Conservation (phyloP, 2,329 filamentous ascomycete genomes). For the Drechmeria coniospora region DNA sequence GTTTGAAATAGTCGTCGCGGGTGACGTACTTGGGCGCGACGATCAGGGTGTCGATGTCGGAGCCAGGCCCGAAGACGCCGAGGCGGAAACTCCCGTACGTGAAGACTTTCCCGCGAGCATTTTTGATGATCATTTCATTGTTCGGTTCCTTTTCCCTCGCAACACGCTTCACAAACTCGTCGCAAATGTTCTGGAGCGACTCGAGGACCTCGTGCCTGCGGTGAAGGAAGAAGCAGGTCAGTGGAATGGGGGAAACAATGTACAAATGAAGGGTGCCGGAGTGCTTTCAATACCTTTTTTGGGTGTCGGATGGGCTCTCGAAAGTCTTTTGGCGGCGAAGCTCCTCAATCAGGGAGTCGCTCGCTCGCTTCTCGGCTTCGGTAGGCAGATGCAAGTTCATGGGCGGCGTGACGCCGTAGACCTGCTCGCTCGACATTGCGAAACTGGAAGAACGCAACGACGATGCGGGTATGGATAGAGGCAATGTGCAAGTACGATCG, state of each 20-base stretch:
- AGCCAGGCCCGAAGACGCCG: slow-evolving; percentile 86
- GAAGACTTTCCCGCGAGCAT: slow-evolving; percentile 82
- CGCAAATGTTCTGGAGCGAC: slow-evolving; percentile 62
- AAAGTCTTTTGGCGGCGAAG: slow-evolving; percentile 84
- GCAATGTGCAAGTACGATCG: too few species aligned
- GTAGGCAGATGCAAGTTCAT: slow-evolving; percentile 68
- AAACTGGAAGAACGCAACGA: too few species aligned
- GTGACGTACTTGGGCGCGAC: slow-evolving; percentile 81
- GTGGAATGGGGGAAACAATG: background rate
- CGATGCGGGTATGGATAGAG: too few species aligned
- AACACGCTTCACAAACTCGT: slow-evolving; percentile 77
- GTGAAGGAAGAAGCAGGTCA: slow-evolving; percentile 1
- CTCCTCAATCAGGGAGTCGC: slow-evolving; percentile 67
- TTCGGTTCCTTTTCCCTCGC: slow-evolving; percentile 56
- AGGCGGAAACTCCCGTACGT: slow-evolving; percentile 93
- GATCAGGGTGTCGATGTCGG: slow-evolving; percentile 93
- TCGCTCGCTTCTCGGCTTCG: slow-evolving; percentile 58
- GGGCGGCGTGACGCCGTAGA: slow-evolving; percentile 61
- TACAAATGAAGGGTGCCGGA: background rate
- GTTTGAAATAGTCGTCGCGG: slow-evolving; percentile 80
- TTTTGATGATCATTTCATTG: slow-evolving; percentile 62
- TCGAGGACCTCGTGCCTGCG: slow-evolving; percentile 54
- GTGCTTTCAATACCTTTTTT: slow-evolving; percentile 48
- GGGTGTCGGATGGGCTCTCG: slow-evolving; percentile 66
- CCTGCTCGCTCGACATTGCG: slow-evolving; percentile 22